A percentile compares a stretch with the other conserved stretches of the same genome.
phyloP scores from a whole-genome alignment of 179 eudicot genomes.

The Beta lomatogona region DNA sequence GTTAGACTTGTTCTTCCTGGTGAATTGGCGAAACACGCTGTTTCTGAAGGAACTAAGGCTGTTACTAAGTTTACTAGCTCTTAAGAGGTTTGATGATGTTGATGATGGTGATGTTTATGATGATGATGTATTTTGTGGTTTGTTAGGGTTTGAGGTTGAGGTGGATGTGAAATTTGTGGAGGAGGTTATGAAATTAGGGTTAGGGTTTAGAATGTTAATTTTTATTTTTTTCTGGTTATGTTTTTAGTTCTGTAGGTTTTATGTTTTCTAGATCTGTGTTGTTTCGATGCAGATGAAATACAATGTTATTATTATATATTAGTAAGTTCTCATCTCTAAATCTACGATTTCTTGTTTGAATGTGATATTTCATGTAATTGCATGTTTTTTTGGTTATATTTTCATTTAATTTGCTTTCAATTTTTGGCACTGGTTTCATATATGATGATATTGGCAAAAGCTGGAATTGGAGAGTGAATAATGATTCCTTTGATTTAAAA shows the following conservation, averaged over 20 bases:
- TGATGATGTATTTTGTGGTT: not conserved
- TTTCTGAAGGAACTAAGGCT: constrained; percentile 66
- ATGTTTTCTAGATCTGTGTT: constrained; percentile 7
- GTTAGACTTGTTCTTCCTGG: constrained; percentile 67
- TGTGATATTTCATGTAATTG: not conserved
- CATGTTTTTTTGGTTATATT: no score
- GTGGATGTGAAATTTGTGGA: constrained; percentile 10
- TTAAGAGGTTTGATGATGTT: constrained; percentile 11
- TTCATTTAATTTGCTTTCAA: no score
- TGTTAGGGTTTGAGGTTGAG: not conserved
- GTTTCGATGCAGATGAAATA: constrained; percentile 5
- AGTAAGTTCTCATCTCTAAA: not conserved
- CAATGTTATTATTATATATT: not conserved
- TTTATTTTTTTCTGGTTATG: no score
- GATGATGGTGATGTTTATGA: no score
- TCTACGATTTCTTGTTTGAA: not conserved
- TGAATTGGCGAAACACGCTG: constrained; percentile 65
- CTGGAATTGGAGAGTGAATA: no score
- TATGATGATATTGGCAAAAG: no score
- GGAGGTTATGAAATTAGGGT: no score
- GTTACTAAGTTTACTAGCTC: constrained; percentile 62
- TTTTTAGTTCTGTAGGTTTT: not conserved
- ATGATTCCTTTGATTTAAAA: no score
- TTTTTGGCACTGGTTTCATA: no score
- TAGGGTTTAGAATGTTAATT: constrained; percentile 8